Evolutionary conservation across 2,329 filamentous ascomycete species (phyloP), one percentile per base, ranked within the genome.

Genomic region (Rhynchosporium graminicola): DNA sequence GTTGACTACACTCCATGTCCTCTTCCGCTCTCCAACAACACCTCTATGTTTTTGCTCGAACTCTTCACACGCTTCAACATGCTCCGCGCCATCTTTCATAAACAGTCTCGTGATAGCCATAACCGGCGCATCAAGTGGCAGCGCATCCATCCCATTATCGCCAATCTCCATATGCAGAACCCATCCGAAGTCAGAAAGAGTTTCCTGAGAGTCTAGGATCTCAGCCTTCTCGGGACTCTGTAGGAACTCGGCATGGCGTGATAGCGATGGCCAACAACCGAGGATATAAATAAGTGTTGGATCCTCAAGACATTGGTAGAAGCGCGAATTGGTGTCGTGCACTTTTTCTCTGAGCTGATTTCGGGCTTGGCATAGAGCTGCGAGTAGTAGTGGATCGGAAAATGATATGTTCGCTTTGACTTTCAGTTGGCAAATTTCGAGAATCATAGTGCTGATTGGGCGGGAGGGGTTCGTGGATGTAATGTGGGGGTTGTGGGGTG

Each of bases 281-380:
- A 69, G 57, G 40, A 69, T 64, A 50, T 64, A 65, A 9, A 69
- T 50, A 3, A 65, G 52, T 13, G 56, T 45, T 10, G 62, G 62
- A 36, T 67, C 65, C 40, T 65, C 63, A n/a, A 66, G 56, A n/a
- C 59, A 59, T 29, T 64, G 60, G 47, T 65, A 69, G 55, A 66
- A 67, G 33, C 59, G 60, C 1, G 65, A 66, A 12, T 67, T 56
- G 2, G 67, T 68, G 20, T 60, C 29, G 42, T 58, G 31, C 20
- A 66, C 59, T 46, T 29, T 57, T 15, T 59, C n/a, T 31, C 43
- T 31, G 8, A 67, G 59, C 3, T 42, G 28, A 12, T 46, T 31
- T 13, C 67, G 63, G 5, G 62, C 65, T 51, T 57, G 26, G 9
- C 29, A 55, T 2, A 67, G 62, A 20, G 59, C 57, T 7, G 28